Conservation (phyloP, 305 asterid genomes). For the Withania somnifera region DNA sequence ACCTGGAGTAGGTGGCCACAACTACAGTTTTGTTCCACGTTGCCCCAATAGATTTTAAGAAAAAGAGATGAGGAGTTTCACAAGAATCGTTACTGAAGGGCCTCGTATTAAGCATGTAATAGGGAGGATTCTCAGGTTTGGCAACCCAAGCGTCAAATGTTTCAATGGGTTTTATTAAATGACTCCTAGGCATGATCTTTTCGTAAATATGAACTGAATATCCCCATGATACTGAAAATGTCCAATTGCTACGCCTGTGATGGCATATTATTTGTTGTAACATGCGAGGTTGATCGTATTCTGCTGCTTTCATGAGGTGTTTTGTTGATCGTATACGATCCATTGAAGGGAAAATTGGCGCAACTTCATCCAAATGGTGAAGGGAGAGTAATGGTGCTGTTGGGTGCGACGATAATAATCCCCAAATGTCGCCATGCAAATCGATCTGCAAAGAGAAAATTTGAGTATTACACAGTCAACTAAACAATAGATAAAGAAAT, state of each 20-base stretch:
- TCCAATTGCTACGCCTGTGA: constrained; percentile 37
- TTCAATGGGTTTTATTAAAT: constrained; percentile 47
- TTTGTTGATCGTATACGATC: constrained; percentile 32
- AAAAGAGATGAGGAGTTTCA: constrained; percentile 51
- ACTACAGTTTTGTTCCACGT: not conserved
- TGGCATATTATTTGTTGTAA: constrained; percentile 65
- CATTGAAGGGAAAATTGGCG: constrained; percentile 57
- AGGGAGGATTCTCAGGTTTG: constrained; percentile 19
- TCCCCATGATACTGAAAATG: constrained; percentile 64
- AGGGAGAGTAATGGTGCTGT: constrained; percentile 48
- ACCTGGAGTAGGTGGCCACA: constrained; percentile 17
- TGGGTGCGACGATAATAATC: constrained; percentile 60
- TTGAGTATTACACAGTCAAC: not conserved
- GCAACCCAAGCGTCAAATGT: constrained; percentile 42
- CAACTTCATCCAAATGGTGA: constrained; percentile 51
- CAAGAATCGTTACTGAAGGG: constrained; percentile 23
- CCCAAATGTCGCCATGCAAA: constrained; percentile 47
- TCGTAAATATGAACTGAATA: constrained; percentile 59
- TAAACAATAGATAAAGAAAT: not conserved
- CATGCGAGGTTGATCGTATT: constrained; percentile 47
- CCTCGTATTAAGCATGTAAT: constrained; percentile 56
- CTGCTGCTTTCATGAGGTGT: constrained; percentile 68
- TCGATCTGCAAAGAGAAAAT: constrained; percentile 34
- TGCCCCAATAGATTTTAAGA: constrained; percentile 8
- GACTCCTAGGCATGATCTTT: constrained; percentile 45